These are phyloP conservation scores for Cercospora citrullina DNA, from an alignment of 2,329 filamentous ascomycete species.

Conservation along the genomic window DNA sequence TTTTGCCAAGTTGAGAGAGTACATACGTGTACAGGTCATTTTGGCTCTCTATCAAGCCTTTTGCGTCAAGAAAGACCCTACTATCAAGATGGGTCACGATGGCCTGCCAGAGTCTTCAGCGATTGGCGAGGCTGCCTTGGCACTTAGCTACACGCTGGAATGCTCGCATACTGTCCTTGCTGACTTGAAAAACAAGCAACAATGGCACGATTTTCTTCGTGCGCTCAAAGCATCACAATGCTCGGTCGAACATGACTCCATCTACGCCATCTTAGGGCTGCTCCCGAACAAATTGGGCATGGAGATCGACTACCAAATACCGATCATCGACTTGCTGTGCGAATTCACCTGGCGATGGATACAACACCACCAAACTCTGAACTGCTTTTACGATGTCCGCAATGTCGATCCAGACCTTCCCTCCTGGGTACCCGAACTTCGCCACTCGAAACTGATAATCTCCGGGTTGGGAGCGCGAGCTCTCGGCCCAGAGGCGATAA, in stretches of 20 bases:
- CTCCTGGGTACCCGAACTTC: slow-evolving; percentile 12
- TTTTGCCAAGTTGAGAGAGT: slow-evolving; percentile 7
- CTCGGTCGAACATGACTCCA: slow-evolving; percentile 8
- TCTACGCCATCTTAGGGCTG: slow-evolving; percentile 11
- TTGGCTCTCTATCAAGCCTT: not conserved
- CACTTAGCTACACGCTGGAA: not conserved
- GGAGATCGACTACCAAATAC: slow-evolving; percentile 10
- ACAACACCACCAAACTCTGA: not conserved
- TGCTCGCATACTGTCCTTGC: slow-evolving; percentile 1
- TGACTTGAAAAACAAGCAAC: not conserved
- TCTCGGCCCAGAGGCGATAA: slow-evolving; percentile 7
- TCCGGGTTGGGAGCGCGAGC: not conserved
- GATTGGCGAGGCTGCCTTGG: not conserved
- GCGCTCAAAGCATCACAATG: slow-evolving; percentile 4
- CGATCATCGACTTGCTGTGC: not conserved
- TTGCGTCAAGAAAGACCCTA: not conserved
- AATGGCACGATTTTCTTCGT: slow-evolving; percentile 7
- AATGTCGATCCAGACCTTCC: slow-evolving; percentile 8
- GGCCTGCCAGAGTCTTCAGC: not conserved
- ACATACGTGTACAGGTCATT: slow-evolving; percentile 6
- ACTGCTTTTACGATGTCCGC: slow-evolving; percentile 12
- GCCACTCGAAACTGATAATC: not conserved
- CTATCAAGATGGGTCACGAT: not conserved
- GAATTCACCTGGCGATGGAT: slow-evolving; percentile 12
- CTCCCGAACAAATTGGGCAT: slow-evolving; percentile 8